Conservation (phyloP, 352 stramenopile genomes). For the Pythium aristosporum region DNA sequence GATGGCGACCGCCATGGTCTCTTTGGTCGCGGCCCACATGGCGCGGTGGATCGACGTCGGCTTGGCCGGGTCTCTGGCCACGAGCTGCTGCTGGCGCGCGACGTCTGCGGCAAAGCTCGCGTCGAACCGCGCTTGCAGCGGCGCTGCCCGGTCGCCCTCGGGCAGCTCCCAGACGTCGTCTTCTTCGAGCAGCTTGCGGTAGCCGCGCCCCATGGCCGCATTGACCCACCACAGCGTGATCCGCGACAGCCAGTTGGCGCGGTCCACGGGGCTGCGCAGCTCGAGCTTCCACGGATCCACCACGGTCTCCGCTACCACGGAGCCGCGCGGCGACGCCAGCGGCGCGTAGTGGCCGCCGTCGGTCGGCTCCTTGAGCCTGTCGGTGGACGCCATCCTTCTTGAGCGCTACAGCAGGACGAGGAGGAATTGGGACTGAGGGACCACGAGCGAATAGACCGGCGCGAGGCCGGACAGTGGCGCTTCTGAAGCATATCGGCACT, state of each 20-base stretch:
- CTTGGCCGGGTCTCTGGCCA: background rate
- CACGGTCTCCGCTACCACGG: constrained; percentile 30
- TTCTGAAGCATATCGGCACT: background rate
- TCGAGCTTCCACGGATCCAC: constrained; percentile 32
- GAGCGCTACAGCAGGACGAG: too few species aligned
- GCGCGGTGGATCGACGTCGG: constrained; percentile 17
- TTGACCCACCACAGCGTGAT: constrained; percentile 31
- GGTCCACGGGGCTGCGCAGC: constrained; percentile 11
- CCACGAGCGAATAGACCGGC: background rate
- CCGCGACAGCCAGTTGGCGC: constrained; percentile 20
- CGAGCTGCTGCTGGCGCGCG: background rate
- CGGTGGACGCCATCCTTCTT: constrained; percentile 27
- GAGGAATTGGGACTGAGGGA: background rate
- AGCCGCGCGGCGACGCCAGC: constrained; percentile 36
- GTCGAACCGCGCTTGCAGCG: constrained; percentile 31
- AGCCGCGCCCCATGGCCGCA: constrained; percentile 9
- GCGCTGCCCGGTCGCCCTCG: constrained; percentile 16
- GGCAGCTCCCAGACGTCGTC: constrained; percentile 36
- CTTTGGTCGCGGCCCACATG: constrained; percentile 33
- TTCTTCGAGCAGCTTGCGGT: constrained; percentile 26
- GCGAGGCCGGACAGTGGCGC: background rate
- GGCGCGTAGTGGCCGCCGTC: background rate
- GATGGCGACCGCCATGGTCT: constrained; percentile 33
- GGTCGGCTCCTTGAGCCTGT: constrained; percentile 31
- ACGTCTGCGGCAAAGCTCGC: background rate